phyloP scores from a whole-genome alignment of 441 rosid species.

The Croton laevigatus region DNA sequence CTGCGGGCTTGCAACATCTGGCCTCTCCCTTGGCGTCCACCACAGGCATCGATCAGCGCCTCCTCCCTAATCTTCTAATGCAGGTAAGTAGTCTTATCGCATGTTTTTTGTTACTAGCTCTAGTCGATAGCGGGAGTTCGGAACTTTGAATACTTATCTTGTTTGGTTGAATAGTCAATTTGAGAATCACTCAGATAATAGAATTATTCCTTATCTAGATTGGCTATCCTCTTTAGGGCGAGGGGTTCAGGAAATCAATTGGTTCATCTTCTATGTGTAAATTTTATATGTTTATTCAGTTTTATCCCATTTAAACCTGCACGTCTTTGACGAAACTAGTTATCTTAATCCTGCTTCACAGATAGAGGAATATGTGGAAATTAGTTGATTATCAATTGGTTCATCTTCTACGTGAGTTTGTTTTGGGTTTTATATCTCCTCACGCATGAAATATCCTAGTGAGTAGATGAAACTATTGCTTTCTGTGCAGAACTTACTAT shows the following conservation, averaged over 20 bases:
- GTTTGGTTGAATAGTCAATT: not conserved
- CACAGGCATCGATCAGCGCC: conserved; percentile 69
- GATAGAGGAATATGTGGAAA: no score
- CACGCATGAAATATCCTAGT: not conserved
- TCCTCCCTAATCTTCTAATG: conserved; percentile 84
- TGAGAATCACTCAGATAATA: no score
- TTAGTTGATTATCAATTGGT: not conserved
- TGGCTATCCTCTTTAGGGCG: not conserved
- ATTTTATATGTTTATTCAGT: not conserved
- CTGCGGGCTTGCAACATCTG: conserved; percentile 99
- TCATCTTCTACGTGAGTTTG: not conserved
- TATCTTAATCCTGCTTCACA: not conserved
- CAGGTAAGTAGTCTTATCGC: conserved; percentile 45
- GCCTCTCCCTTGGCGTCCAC: conserved; percentile 96
- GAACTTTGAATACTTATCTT: not conserved
- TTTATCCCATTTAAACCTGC: not conserved
- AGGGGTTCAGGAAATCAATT: not conserved
- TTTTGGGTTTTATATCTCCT: not conserved
- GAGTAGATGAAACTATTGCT: no score
- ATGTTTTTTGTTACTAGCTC: not conserved
- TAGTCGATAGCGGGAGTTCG: not conserved
- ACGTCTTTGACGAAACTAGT: not conserved
- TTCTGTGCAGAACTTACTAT: no score
- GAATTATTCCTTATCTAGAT: not conserved
- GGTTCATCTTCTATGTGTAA: not conserved